Conservation (phyloP, 108 stramenopile genomes). For the Cyclostephanos tholiformis region DNA sequence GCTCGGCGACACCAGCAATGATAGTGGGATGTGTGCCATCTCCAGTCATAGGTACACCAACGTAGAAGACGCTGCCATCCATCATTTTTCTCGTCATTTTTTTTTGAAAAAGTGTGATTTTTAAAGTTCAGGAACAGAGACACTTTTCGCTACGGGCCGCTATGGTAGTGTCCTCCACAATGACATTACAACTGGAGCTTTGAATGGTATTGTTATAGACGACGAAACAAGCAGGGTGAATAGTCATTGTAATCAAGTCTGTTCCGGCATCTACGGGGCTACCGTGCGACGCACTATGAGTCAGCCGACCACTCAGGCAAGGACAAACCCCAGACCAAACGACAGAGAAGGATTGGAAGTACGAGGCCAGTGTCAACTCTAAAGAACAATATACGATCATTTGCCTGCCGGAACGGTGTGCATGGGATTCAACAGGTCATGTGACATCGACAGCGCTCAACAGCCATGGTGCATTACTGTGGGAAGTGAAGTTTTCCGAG, state of each 20-base stretch:
- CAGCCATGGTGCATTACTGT: conserved; percentile 28
- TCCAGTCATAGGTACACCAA: background rate
- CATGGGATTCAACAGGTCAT: conserved; percentile 48
- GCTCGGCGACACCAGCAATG: background rate
- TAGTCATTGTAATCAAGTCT: too few relatives aligned
- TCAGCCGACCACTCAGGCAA: background rate
- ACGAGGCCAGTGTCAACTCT: conserved; percentile 43
- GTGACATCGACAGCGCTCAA: conserved; percentile 39
- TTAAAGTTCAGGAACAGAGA: too few relatives aligned
- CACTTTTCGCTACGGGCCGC: background rate
- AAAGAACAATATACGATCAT: conserved; percentile 39
- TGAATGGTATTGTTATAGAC: conserved; percentile 39
- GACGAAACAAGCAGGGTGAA: conserved; percentile 31
- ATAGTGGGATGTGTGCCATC: background rate
- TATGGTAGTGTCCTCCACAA: background rate
- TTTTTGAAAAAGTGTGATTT: background rate
- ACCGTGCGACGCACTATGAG: conserved; percentile 3
- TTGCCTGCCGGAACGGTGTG: conserved; percentile 42
- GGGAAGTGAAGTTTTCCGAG: conserved; percentile 37
- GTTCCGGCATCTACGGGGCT: conserved; percentile 13
- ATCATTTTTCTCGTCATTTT: background rate
- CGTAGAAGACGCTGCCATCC: conserved; percentile 2
- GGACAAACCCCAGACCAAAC: conserved; percentile 25
- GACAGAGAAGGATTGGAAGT: conserved; percentile 32
- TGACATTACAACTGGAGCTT: conserved; percentile 36